Conservation (phyloP, 176 grass and related monocot species). For the Chloris gayana region DNA sequence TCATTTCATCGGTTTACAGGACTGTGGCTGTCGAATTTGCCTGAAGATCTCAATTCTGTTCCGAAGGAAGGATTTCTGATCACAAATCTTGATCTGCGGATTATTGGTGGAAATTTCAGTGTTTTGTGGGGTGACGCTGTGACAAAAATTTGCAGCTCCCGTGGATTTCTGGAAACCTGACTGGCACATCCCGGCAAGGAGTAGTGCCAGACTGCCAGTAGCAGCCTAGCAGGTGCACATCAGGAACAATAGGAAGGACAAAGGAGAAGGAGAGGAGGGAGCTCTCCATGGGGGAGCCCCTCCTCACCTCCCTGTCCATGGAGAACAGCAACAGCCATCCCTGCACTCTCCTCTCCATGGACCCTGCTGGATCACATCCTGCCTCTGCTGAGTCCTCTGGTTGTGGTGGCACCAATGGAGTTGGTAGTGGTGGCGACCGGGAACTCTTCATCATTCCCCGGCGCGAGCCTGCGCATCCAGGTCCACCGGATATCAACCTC, state of each 20-base stretch:
- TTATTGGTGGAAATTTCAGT: not conserved
- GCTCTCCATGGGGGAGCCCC: slow-evolving; percentile 66
- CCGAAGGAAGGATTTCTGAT: not conserved
- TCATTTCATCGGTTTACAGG: slow-evolving; percentile 1
- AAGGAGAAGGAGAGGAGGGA: slow-evolving; percentile 63
- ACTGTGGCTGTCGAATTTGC: not conserved
- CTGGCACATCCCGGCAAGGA: slow-evolving; percentile 10
- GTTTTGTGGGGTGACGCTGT: slow-evolving; percentile 3
- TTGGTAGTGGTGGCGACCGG: slow-evolving; percentile 24
- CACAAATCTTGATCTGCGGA: slow-evolving; percentile 36
- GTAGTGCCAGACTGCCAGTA: not conserved
- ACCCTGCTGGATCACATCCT: slow-evolving; percentile 42
- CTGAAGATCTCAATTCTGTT: slow-evolving; percentile 34
- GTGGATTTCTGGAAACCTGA: slow-evolving; percentile 8
- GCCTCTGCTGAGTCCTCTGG: slow-evolving; percentile 21
- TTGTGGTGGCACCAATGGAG: not conserved
- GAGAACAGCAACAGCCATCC: slow-evolving; percentile 63
- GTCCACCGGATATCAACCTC: slow-evolving; percentile 70
- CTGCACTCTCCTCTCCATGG: slow-evolving; percentile 80
- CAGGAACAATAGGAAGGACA: slow-evolving; percentile 38
- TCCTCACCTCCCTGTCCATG: slow-evolving; percentile 71
- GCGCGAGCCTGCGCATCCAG: slow-evolving; percentile 25
- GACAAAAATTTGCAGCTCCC: not conserved
- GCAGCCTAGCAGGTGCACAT: not conserved
- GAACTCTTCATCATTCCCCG: slow-evolving; percentile 53